These are phyloP conservation scores for Musa balbisiana DNA, from an alignment of 202 grass and related monocot species.

Conservation along the genomic window DNA sequence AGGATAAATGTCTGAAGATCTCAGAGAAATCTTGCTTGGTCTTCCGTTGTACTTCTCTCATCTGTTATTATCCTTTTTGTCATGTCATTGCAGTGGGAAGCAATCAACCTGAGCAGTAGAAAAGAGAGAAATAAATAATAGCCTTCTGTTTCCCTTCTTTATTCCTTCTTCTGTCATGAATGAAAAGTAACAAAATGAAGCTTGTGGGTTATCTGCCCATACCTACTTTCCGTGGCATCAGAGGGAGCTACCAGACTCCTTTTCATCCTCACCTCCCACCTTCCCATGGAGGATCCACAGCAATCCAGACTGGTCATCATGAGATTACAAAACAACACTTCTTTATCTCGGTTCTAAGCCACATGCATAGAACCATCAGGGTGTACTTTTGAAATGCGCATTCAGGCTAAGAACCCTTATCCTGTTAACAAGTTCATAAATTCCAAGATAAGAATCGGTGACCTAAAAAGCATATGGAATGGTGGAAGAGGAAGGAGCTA, in stretches of 20 bases:
- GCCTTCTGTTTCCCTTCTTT: conserved; percentile 21
- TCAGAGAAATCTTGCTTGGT: conserved; percentile 27
- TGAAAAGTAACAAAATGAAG: conserved; percentile 30
- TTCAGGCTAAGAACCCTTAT: too few species aligned
- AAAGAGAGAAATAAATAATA: conserved; percentile 23
- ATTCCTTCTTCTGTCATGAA: conserved; percentile 31
- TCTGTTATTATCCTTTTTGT: conserved; percentile 39
- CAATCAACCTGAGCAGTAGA: conserved; percentile 25
- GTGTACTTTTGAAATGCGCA: too few species aligned
- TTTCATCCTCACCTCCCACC: neutral
- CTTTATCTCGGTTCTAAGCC: too few species aligned
- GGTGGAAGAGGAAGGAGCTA: too few species aligned
- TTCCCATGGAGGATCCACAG: conserved; percentile 2
- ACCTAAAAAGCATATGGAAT: too few species aligned
- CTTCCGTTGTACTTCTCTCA: conserved; percentile 13
- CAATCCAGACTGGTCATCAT: too few species aligned
- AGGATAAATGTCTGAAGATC: conserved; percentile 16
- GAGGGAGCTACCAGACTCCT: conserved; percentile 9
- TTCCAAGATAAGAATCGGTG: too few species aligned
- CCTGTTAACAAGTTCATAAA: too few species aligned
- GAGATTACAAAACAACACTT: too few species aligned
- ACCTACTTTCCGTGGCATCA: neutral
- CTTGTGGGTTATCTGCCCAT: conserved; percentile 9
- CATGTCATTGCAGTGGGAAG: conserved; percentile 66
- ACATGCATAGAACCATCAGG: too few species aligned